These are phyloP conservation scores for Epicoccum sorghinum DNA, from an alignment of 2,329 filamentous ascomycete species.

Conservation along the genomic window DNA sequence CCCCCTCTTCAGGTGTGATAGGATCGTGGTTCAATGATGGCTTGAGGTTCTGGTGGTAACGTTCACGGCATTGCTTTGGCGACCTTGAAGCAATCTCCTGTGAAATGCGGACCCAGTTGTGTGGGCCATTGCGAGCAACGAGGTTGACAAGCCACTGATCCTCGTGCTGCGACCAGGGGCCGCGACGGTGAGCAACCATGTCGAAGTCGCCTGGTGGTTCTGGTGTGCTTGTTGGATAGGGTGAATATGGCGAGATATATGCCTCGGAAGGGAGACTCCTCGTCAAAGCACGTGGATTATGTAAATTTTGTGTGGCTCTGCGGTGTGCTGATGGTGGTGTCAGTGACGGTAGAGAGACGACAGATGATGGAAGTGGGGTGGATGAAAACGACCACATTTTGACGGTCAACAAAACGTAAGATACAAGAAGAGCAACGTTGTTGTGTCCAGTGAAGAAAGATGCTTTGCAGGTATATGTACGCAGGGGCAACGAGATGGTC, in stretches of 20 bases:
- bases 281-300: neutral
- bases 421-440: neutral
- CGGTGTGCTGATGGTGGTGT: neutral
- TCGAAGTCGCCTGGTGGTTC: conserved; percentile 19
- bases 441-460: neutral
- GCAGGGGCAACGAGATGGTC: neutral
- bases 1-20: conserved; percentile 76
- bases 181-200: conserved; percentile 68
- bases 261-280: conserved; percentile 2
- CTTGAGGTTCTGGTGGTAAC: conserved; percentile 92
- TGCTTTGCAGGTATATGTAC: neutral
- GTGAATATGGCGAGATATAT: conserved; percentile 6
- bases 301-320: neutral
- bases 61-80: conserved; percentile 93
- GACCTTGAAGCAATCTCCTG: conserved; percentile 76
- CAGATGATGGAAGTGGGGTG: neutral
- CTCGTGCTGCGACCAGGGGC: conserved; percentile 82
- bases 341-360: conserved; percentile 6
- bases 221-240: neutral
- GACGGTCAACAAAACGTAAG: neutral
- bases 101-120: conserved; percentile 91
- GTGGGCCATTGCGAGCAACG: conserved; percentile 72
- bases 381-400: neutral
- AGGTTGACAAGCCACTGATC: conserved; percentile 73
- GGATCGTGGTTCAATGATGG: conserved; percentile 80